These are phyloP conservation scores for Hemisphaericaspora nanyangensis DNA, from an alignment of 805 yeast species.

Conservation along the genomic window DNA sequence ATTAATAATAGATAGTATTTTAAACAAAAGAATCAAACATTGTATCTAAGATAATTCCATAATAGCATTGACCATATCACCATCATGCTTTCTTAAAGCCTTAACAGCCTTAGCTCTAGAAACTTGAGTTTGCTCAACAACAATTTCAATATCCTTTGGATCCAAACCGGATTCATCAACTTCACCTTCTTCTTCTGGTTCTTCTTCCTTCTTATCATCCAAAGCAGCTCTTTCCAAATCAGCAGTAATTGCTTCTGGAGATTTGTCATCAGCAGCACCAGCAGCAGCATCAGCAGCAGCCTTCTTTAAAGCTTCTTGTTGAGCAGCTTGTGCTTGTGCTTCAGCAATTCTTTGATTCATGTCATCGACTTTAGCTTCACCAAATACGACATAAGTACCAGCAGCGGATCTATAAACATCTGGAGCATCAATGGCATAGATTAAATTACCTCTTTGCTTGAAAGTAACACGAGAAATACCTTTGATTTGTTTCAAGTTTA, in stretches of 20 bases:
- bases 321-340: slow-evolving; percentile 74
- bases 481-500: slow-evolving; percentile 84
- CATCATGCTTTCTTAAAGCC: slow-evolving; percentile 83
- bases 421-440: slow-evolving; percentile 88
- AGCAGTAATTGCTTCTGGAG: slow-evolving; percentile 77
- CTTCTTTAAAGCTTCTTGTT: slow-evolving; percentile 41
- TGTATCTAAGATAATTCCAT: slow-evolving; percentile 65
- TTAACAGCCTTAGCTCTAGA: slow-evolving; percentile 87
- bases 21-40: too few relatives aligned
- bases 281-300: slow-evolving; percentile 38
- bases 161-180: slow-evolving; percentile 85
- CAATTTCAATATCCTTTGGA: slow-evolving; percentile 76
- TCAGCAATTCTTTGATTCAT: slow-evolving; percentile 82
- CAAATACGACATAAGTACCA: slow-evolving; percentile 94
- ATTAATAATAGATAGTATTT: too few relatives aligned
- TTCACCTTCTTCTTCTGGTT: slow-evolving; percentile 49
- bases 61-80: slow-evolving; percentile 95
- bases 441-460: slow-evolving; percentile 87
- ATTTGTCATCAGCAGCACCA: slow-evolving; percentile 42
- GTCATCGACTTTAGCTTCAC: slow-evolving; percentile 97
- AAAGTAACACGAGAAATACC: slow-evolving; percentile 95
- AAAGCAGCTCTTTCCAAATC: slow-evolving; percentile 71
- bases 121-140: slow-evolving; percentile 87
- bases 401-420: slow-evolving; percentile 92
- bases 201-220: slow-evolving; percentile 30